Evolutionary conservation across 352 stramenopile species (phyloP).

Genomic region (Globisporangium emineosum): DNA sequence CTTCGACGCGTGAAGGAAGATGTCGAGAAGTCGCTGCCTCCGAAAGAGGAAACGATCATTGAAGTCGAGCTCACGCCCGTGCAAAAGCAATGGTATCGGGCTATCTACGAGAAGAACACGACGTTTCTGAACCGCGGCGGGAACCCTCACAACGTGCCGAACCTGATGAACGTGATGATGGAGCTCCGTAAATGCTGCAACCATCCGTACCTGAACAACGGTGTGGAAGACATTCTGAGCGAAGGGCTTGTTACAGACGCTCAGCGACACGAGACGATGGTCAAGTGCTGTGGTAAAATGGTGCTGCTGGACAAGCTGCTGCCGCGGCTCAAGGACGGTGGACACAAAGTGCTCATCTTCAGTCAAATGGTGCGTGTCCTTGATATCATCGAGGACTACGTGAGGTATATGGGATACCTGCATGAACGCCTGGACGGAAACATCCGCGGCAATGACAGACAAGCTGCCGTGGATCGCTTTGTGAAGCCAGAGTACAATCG

Average conservation of each 20-base stretch:
- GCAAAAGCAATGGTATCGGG: slow-evolving; percentile 89
- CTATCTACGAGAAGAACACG: slow-evolving; percentile 97
- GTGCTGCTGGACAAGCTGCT: slow-evolving; percentile 99
- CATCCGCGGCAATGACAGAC: slow-evolving; percentile 90
- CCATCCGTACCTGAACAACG: slow-evolving; percentile 91
- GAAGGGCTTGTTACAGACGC: slow-evolving; percentile 71
- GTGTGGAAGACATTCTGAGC: slow-evolving; percentile 87
- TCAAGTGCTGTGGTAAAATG: slow-evolving; percentile 99
- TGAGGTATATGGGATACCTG: slow-evolving; percentile 89
- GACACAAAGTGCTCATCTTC: slow-evolving; percentile 99
- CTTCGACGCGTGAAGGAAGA: slow-evolving; percentile 89
- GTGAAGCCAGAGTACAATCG: slow-evolving; percentile 90
- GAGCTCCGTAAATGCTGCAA: slow-evolving; percentile 91
- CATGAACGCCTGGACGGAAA: slow-evolving; percentile 98
- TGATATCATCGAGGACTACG: slow-evolving; percentile 99
- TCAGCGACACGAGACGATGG: slow-evolving; percentile 91
- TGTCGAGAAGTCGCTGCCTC: slow-evolving; percentile 85
- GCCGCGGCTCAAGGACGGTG: slow-evolving; percentile 94
- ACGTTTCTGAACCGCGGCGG: slow-evolving; percentile 82
- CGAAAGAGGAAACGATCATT: slow-evolving; percentile 90
- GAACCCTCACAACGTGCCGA: slow-evolving; percentile 82
- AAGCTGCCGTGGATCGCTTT: slow-evolving; percentile 85
- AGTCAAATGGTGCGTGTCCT: slow-evolving; percentile 99
- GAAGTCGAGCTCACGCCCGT: slow-evolving; percentile 88
- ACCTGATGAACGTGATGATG: slow-evolving; percentile 93